Evolutionary conservation across 1,284 basidiomycete species (phyloP), one percentile per base, ranked within the genome.

Genomic region (Exobasidium cylindrosporum): DNA sequence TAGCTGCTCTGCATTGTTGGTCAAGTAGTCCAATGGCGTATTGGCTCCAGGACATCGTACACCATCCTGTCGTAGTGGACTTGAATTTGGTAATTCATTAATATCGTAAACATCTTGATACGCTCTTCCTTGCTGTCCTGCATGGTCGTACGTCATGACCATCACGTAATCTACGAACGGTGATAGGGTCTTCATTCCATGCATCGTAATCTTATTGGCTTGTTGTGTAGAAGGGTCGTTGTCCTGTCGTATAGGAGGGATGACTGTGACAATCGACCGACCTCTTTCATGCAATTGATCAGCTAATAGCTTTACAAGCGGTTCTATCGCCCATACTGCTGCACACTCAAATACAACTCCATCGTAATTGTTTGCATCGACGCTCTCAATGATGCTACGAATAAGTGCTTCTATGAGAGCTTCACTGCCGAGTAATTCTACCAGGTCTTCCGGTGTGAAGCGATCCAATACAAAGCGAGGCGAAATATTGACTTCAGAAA

Each of bases 111-210:
- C 55, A 32, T 43, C 55, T n/a, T n/a, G 13, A 21, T 60, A 63
- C 0, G 54, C 47, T 2, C 60, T 23, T 0, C 70, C 70, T 6
- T 43, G 58, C 0, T 56, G 56, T 3, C 60, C 60, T 4, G 70
- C 63, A 66, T 70, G 67, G 45, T 70, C 70, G 60, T 72, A 72
- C 1, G 70, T 72, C 72, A 73, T 73, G 56, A 72, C 58, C 21
- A 54, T 63, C 13, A 71, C 54, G 30, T 13, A 65, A 45, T 73
- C 72, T 11, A 65, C 69, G 21, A 73, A 44, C 1, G 44, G 26
- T 0, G 64, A 61, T 14, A 73, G 45, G 11, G 65, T 64, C 1
- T 64, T 64, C 4, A 72, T 54, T 2, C 62, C 61, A 26, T 70
- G 67, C 0, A 65, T 61, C 26, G 68, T 61, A 63, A 72, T 67